Base-by-base conservation (phyloP, 2,329 filamentous ascomycete genomes). In the Xylariaceae sp. region DNA sequence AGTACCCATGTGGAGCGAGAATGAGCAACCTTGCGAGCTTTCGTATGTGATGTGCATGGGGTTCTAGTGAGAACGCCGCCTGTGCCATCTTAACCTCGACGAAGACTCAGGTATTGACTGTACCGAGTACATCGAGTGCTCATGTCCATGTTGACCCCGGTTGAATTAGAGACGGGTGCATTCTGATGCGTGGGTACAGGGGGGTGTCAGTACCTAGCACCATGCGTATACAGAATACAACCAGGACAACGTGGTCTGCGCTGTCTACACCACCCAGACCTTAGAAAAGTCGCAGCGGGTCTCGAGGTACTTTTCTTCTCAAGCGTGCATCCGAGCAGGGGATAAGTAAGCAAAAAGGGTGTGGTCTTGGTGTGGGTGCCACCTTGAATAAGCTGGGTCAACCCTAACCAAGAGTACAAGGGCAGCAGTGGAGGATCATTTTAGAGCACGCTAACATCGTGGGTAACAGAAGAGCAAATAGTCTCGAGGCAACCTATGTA, bases 61-160 rank as follows among this genome's bases (percentile, higher is more conserved):
- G 58, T 48, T 46, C 48, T 41, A 45, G 47, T 46, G 32, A 48
- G 36, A 52, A 52, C 58, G 55, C 54, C 54, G 52, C 54, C 54
- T 60, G 59, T 57, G 58, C 59, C 60, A 53, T 57, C 48, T 44
- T 54, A 53, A 40, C 46, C 32, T 40, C 51, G 47, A 50, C 46
- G 51, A 39, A 10, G 33, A 36, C 12, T 4, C 4, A 36, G 33
- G 33, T 12, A 15, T 4, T 14, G 12, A 4, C 15, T 36, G 33
- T 15, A 15, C 33, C 22, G 45, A 51, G 54, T 57, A 53, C 53
- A 46, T 51, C 38, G 48, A 56, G 49, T 41, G 47, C 42, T 39
- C 48, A 40, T 39, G 48, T 48, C 33, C 27, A 45, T 55, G 51
- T 36, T 36, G 33, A 15, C 33, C 33, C 33, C 33, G 5, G 33